Conservation (phyloP, 495 filamentous ascomycete species). For the Penicillium ochrochloron region DNA sequence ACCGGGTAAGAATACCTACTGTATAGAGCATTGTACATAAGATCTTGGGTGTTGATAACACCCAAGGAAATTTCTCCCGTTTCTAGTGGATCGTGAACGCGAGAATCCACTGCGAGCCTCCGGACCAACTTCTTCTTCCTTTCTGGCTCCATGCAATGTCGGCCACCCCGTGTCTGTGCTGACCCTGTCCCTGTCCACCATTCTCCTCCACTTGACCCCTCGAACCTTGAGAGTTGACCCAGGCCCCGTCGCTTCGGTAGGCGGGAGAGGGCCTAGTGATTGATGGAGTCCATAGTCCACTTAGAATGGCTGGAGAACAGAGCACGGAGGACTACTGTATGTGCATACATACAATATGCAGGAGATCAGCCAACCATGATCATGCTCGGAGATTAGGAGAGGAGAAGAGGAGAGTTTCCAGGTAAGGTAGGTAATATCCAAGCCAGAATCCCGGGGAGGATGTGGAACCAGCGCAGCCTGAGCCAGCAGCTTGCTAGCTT, state of each 20-base stretch:
- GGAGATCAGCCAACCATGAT: not conserved
- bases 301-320: not conserved
- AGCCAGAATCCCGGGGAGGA: not conserved
- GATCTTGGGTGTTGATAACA: not conserved
- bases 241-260: constrained; percentile 16
- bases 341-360: not conserved
- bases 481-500: not conserved
- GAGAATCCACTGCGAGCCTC: constrained; percentile 15
- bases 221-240: not conserved
- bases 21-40: not conserved
- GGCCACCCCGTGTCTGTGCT: constrained; percentile 31
- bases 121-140: constrained; percentile 19
- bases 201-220: constrained; percentile 2
- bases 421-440: not conserved
- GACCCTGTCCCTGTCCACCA: not conserved
- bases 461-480: not conserved
- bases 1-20: constrained; percentile 4
- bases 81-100: constrained; percentile 4
- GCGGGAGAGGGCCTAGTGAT: not conserved
- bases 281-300: not conserved
- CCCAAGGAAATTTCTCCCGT: not conserved
- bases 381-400: constrained; percentile 15
- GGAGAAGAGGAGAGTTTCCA: not conserved
- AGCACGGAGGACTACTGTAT: not conserved
- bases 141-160: constrained; percentile 29